Evolutionary conservation across 345 rosid species (phyloP).

Genomic region (Camelina sativa): DNA sequence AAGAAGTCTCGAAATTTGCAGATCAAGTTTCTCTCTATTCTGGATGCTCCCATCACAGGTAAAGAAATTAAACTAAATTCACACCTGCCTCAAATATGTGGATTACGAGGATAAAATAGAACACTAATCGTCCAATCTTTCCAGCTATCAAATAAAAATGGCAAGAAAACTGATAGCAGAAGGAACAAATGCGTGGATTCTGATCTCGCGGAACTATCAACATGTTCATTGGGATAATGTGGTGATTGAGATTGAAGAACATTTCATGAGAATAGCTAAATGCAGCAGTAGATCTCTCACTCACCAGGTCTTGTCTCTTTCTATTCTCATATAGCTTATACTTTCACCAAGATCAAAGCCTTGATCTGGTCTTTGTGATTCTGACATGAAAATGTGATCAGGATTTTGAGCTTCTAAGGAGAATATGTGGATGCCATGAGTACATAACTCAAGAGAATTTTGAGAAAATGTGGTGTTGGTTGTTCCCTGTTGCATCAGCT

Average conservation of each 20-base stretch:
- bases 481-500: conserved; percentile 80
- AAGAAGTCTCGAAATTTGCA: conserved; percentile 69
- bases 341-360: conserved; percentile 13
- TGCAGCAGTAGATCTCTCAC: conserved; percentile 77
- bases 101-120: background rate
- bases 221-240: conserved; percentile 79
- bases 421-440: conserved; percentile 82
- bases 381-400: conserved; percentile 35
- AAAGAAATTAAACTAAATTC: conserved; percentile 9
- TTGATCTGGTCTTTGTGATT: conserved; percentile 22
- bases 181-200: conserved; percentile 85
- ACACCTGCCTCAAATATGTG: conserved; percentile 6
- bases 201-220: conserved; percentile 65
- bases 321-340: background rate
- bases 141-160: conserved; percentile 75
- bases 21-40: conserved; percentile 79
- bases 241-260: conserved; percentile 77
- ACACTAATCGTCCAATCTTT: background rate
- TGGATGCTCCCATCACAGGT: conserved; percentile 95
- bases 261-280: conserved; percentile 77
- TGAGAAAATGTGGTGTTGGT: conserved; percentile 97
- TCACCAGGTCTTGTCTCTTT: conserved; percentile 59
- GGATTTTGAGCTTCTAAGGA: conserved; percentile 78
- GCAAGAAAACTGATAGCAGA: conserved; percentile 85
- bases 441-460: conserved; percentile 83